Percentiles rank a stretch among this genome's conserved stretches.
Conservation (phyloP, 202 grass and related monocot genomes). For the Schoenoplectus triqueter region DNA sequence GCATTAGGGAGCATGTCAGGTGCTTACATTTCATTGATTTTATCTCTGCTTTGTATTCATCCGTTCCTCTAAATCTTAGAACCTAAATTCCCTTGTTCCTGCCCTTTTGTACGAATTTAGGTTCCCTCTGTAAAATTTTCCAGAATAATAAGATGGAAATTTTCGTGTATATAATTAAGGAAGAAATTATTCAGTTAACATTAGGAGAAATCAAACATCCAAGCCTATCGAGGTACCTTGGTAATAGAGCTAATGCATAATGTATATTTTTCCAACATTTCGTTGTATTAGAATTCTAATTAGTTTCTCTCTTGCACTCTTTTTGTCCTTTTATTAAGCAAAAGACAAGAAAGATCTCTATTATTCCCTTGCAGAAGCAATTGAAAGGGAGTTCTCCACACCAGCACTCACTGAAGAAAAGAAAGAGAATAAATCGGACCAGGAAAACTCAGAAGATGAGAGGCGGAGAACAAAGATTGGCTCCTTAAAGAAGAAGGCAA, state of each 20-base stretch:
- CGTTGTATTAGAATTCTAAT: slow-evolving; percentile 4
- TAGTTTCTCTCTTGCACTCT: background rate
- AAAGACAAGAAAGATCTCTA: slow-evolving; percentile 3
- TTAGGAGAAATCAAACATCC: background rate
- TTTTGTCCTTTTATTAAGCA: background rate
- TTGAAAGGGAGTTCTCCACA: slow-evolving; percentile 43
- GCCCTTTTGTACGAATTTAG: background rate
- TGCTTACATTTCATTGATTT: slow-evolving; percentile 14
- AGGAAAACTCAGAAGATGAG: slow-evolving; percentile 69
- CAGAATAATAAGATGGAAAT: background rate
- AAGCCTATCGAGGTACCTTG: background rate
- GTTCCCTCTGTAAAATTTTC: background rate
- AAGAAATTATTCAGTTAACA: background rate
- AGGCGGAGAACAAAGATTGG: slow-evolving; percentile 66
- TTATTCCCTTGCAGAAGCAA: slow-evolving; percentile 32
- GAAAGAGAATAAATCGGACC: slow-evolving; percentile 62
- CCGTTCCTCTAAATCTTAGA: background rate
- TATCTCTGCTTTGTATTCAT: background rate
- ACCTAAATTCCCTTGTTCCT: background rate
- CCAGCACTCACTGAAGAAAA: slow-evolving; percentile 59
- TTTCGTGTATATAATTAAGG: background rate
- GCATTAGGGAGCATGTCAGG: slow-evolving; percentile 20
- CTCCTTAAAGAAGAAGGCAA: slow-evolving; percentile 75
- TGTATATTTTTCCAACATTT: slow-evolving; percentile 9
- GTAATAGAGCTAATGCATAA: background rate